Evolutionary conservation across 1,284 basidiomycete species (phyloP).

Genomic region (Austroboletus niveus): DNA sequence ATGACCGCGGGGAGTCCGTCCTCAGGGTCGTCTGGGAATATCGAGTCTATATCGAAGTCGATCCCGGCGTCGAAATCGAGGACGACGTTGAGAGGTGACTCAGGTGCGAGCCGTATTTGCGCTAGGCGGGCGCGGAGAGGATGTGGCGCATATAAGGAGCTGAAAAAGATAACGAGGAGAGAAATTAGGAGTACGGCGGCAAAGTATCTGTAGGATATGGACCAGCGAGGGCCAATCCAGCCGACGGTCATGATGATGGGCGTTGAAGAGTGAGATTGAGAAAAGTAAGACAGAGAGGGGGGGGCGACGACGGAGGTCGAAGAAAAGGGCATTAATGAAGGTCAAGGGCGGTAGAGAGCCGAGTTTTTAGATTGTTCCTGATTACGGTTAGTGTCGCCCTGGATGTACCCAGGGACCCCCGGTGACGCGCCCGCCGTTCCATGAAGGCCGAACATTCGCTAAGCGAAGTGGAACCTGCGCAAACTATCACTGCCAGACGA

Average conservation of each 20-base stretch:
- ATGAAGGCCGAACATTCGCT: neutral
- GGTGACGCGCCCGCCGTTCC: neutral
- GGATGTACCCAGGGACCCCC: too few relatives aligned
- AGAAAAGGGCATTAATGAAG: neutral
- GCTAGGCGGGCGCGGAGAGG: neutral
- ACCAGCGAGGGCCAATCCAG: conserved; percentile 1
- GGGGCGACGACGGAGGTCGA: neutral
- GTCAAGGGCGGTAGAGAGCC: neutral
- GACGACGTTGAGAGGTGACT: neutral
- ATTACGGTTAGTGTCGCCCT: neutral
- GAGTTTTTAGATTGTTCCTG: neutral
- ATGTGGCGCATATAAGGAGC: neutral
- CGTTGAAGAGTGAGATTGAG: neutral
- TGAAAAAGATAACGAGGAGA: neutral
- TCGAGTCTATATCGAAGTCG: neutral
- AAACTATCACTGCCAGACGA: too few relatives aligned
- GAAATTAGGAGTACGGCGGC: conserved; percentile 1
- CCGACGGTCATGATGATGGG: neutral
- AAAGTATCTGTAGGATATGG: conserved; percentile 2
- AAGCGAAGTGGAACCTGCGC: neutral
- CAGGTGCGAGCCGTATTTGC: neutral
- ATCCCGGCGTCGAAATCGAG: neutral
- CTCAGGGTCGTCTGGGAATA: neutral
- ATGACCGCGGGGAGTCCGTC: neutral
- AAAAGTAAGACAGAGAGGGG: neutral